A percentile compares a stretch with the other conserved stretches of the same genome.
Conservation (phyloP, 441 rosid genomes). For the Adansonia madagascariensis region DNA sequence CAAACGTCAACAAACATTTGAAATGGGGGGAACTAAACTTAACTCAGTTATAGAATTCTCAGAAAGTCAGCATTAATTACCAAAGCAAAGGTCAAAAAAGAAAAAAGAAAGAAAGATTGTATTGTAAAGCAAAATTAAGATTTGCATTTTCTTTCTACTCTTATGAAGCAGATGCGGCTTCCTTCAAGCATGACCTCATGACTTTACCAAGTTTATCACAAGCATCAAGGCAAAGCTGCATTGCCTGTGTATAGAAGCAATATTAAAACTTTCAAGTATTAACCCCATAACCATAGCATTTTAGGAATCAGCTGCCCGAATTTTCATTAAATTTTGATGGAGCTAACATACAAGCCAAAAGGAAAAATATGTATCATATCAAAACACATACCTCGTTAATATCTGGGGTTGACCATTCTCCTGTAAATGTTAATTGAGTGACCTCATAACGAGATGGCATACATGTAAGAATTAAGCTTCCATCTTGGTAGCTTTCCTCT, state of each 20-base stretch:
- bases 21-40: neutral
- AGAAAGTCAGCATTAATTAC: neutral
- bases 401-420: constrained; percentile 66
- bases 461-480: constrained; percentile 60
- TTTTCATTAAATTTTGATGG: neutral
- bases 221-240: constrained; percentile 78
- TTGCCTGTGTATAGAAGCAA: constrained; percentile 47
- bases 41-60: constrained; percentile 1
- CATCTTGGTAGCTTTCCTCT: constrained; percentile 76
- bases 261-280: neutral
- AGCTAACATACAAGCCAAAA: neutral
- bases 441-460: constrained; percentile 74
- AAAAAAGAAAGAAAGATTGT: neutral
- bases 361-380: neutral
- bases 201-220: constrained; percentile 60
- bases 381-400: constrained; percentile 51
- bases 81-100: neutral
- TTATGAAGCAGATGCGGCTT: constrained; percentile 46
- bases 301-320: neutral
- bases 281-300: neutral
- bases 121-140: neutral
- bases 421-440: constrained; percentile 62
- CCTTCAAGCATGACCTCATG: constrained; percentile 69
- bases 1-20: neutral
- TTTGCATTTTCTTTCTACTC: constrained; percentile 32